Evolutionary conservation across 352 stramenopile species (phyloP).

Genomic region (Globisporangium uncinulatum): DNA sequence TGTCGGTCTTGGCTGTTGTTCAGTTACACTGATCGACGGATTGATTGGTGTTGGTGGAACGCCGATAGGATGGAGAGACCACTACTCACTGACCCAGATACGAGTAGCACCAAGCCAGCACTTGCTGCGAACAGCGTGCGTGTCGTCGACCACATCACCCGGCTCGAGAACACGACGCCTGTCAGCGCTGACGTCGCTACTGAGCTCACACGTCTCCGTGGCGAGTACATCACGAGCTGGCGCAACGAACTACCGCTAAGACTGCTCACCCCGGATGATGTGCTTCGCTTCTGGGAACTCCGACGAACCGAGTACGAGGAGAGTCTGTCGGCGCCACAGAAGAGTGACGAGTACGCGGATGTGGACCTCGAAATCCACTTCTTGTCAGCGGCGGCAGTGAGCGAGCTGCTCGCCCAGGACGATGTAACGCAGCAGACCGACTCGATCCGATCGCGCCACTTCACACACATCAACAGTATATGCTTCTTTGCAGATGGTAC

Average conservation of each 20-base stretch:
- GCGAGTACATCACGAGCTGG: slow-evolving; percentile 34
- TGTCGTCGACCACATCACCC: slow-evolving; percentile 14
- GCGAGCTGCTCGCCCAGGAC: slow-evolving; percentile 22
- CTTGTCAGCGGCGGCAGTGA: slow-evolving; percentile 27
- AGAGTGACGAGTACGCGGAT: neutral
- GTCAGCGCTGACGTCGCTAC: slow-evolving; percentile 15
- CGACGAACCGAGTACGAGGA: slow-evolving; percentile 16
- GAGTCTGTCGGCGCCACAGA: neutral
- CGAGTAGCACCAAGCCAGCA: neutral
- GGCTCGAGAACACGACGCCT: slow-evolving; percentile 20
- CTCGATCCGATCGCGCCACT: slow-evolving; percentile 11
- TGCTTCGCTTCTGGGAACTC: slow-evolving; percentile 30
- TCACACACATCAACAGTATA: slow-evolving; percentile 62
- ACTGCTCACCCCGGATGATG: slow-evolving; percentile 23
- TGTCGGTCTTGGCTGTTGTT: neutral
- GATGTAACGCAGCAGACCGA: slow-evolving; percentile 2
- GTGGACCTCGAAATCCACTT: slow-evolving; percentile 27
- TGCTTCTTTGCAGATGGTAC: slow-evolving; percentile 70
- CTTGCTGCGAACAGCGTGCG: slow-evolving; percentile 21
- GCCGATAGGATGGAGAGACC: no score
- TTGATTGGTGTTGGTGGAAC: no score
- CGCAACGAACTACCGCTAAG: slow-evolving; percentile 3
- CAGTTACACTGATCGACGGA: neutral
- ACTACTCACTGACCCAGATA: slow-evolving; percentile 2
- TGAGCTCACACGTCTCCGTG: slow-evolving; percentile 19